Evolutionary conservation across 106 monocot genomes (phyloP), one percentile per base, ranked within the genome.

Genomic region (Dioscorea alata): DNA sequence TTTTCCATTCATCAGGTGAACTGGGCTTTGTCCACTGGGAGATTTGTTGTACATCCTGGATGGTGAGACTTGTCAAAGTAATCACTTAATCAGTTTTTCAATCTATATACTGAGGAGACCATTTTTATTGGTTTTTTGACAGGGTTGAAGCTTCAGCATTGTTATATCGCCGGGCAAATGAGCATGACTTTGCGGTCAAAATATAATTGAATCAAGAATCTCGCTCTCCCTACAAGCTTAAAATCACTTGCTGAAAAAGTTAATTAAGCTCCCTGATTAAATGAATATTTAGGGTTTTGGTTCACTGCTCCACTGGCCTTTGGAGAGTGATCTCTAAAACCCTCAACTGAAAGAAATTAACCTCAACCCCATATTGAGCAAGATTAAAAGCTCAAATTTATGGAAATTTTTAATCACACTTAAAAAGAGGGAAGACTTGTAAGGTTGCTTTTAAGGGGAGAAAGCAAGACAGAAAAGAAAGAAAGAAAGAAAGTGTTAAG

Each of bases 81-180:
- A 42, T 59, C 14, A 28, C 50, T 61, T 59, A 17, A 49, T 16
- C 52, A 13, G 52, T 15, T 20, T 15, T 0, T 28, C 28, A 28
- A 28, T 28, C 28, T 28, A 28, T 28, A 16, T 2, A 13, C 49
- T 66, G 13, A 20, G 28, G 28, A 28, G 2, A 1, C 28, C 28
- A 28, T 48, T 23, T 33, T 28, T 48, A n/a, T 70, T 10, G 54
- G 34, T 58, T 2, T 61, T 52, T 68, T 23, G 19, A 79, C 97
- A 99, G 97, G 97, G 89, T 99, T 5, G 97, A 99, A 76, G 92
- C 97, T 28, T 99, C 97, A 63, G 84, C 97, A 52, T 71, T 99
- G 23, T 73, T 99, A 61, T 99, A 99, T 28, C 70, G 92, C 53
- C 79, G 97, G 14, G 97, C 90, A 4, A 88, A 72, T 24, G 97